A percentile compares a stretch with the other conserved stretches of the same genome.
These are phyloP conservation scores for Dictyophora rubrovolvata DNA, from an alignment of 768 basidiomycete genomes.

Conservation along the genomic window DNA sequence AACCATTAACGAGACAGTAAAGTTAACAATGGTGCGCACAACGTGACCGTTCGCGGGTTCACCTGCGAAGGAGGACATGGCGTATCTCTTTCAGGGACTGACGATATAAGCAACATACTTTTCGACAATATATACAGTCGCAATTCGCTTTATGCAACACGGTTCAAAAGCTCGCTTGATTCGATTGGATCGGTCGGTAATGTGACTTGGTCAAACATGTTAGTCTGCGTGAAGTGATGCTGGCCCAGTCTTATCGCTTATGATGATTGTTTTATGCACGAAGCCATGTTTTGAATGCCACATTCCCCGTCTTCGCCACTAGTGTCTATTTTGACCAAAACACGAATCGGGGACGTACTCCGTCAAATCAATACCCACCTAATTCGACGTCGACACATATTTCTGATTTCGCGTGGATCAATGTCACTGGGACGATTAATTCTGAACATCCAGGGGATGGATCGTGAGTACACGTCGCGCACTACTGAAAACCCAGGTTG, in stretches of 20 bases:
- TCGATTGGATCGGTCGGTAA: background rate
- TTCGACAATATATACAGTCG: slow-evolving; percentile 1
- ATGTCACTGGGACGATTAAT: slow-evolving; percentile 5
- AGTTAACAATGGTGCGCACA: slow-evolving; percentile 1
- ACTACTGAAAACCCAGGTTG: background rate
- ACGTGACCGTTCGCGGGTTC: background rate
- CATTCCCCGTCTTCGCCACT: background rate
- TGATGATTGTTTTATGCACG: background rate
- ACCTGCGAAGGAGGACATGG: slow-evolving; percentile 1
- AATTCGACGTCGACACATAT: background rate
- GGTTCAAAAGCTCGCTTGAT: slow-evolving; percentile 1
- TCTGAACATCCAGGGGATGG: slow-evolving; percentile 1
- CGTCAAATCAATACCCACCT: background rate
- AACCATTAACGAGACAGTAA: background rate
- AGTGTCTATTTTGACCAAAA: slow-evolving; percentile 3
- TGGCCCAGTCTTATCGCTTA: no score
- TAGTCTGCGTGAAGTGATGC: background rate
- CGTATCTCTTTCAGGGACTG: background rate
- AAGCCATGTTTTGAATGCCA: background rate
- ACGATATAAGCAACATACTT: background rate
- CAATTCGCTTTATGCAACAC: slow-evolving; percentile 1
- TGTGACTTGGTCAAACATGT: background rate
- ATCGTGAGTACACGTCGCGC: background rate
- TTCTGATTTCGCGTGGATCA: background rate
- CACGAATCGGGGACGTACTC: background rate